These are phyloP conservation scores for Cudoniella acicularis DNA, from an alignment of 495 filamentous ascomycete species.

Conservation along the genomic window DNA sequence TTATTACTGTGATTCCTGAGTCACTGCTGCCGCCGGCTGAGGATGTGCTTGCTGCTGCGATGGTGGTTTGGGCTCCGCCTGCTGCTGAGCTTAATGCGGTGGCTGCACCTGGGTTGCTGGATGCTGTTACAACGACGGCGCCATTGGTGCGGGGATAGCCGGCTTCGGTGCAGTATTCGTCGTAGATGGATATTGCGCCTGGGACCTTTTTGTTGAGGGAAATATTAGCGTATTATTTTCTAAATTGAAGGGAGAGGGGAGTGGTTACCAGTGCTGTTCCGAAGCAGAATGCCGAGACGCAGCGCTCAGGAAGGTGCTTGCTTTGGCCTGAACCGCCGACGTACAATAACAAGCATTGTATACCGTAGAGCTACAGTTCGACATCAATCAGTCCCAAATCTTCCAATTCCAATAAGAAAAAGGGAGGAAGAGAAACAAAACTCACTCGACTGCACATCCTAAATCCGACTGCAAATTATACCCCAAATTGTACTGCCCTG, in stretches of 20 bases:
- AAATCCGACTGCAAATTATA: neutral
- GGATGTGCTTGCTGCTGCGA: too few relatives aligned
- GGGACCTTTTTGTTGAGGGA: neutral
- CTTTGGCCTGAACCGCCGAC: neutral
- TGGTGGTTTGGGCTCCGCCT: too few relatives aligned
- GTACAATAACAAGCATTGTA: conserved; percentile 6
- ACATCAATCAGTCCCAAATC: too few relatives aligned
- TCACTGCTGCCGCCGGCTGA: too few relatives aligned
- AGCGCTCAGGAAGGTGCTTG: neutral
- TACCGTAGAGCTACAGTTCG: too few relatives aligned
- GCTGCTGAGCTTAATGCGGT: neutral
- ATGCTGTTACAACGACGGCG: neutral
- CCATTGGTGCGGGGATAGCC: conserved; percentile 4
- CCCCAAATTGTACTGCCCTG: neutral
- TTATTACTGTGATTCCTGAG: too few relatives aligned
- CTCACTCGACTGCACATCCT: neutral
- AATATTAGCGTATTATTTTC: too few relatives aligned
- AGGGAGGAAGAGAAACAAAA: neutral
- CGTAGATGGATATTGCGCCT: conserved; percentile 17
- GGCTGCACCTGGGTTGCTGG: neutral
- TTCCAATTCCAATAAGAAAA: too few relatives aligned
- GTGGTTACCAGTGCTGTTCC: neutral
- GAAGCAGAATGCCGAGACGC: neutral
- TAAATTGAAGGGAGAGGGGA: neutral
- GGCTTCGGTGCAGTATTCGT: conserved; percentile 16